A percentile compares a stretch with the other conserved stretches of the same genome.
These are phyloP conservation scores for Zoysia matrella DNA, from an alignment of 202 grass and related monocot species.

Conservation along the genomic window DNA sequence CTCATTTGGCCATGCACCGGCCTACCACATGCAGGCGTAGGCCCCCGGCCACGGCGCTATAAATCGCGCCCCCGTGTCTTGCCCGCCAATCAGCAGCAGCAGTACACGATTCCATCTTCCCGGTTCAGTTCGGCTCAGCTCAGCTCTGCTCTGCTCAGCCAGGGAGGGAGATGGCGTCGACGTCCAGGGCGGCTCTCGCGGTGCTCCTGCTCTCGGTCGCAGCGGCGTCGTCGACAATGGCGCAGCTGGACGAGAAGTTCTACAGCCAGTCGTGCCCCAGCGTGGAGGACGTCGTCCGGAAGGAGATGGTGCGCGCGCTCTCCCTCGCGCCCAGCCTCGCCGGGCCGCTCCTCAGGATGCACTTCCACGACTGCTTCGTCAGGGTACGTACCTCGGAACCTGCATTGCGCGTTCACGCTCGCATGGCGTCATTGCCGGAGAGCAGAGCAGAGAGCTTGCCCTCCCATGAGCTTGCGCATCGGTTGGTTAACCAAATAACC, in stretches of 20 bases:
- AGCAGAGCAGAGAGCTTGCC: background rate
- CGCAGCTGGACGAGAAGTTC: constrained; percentile 80
- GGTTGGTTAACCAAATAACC: no score
- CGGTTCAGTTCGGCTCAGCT: background rate
- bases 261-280: constrained; percentile 56
- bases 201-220: constrained; percentile 42
- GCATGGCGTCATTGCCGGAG: background rate
- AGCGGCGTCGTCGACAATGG: constrained; percentile 30
- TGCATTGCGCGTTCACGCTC: no score
- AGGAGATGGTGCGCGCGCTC: no score
- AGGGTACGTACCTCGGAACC: constrained; percentile 50
- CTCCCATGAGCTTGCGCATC: background rate
- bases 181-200: constrained; percentile 27
- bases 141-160: background rate
- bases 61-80: constrained; percentile 26
- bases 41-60: background rate
- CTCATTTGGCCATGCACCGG: constrained; percentile 37
- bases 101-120: constrained; percentile 5
- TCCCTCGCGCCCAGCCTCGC: constrained; percentile 79
- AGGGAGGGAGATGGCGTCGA: constrained; percentile 42
- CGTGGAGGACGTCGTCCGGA: no score
- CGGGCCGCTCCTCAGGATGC: constrained; percentile 79
- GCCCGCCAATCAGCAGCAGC: constrained; percentile 41
- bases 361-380: constrained; percentile 97
- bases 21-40: constrained; percentile 40